Base-by-base conservation (phyloP, 352 stramenopile species). In the Blastocystis sp. region DNA sequence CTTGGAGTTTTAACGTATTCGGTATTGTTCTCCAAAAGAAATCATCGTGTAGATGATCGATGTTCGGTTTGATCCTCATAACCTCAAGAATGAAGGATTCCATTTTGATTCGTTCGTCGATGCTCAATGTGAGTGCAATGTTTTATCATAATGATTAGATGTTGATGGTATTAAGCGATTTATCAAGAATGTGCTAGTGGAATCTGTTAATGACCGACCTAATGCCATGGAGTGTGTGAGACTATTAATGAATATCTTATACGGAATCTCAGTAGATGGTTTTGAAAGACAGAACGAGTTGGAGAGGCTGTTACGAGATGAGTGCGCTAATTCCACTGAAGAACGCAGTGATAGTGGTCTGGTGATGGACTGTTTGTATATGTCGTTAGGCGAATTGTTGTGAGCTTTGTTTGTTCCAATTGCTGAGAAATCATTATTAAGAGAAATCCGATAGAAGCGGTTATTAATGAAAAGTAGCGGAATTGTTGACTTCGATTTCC, bases 1-100 rank as follows among this genome's bases (percentile, higher is more conserved):
- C 66, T 78, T n/a, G 39, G 66, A n/a, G 27, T 78, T n/a, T 27
- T 78, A 11, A 51, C 66, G 14, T 78, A 78, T 46, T 56, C 66
- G 12, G 66, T 78, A 78, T 24, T 11, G 12, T 14, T 35, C 21
- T 32, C 1, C 32, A 46, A 12, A 16, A 29, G 16, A 6, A 14
- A 1, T 78, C 1, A 78, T 9, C 9, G 0, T n/a, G 24, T 78
- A 78, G 66, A n/a, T 78, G 66, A n/a, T 78, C 14, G 66, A 51
- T 24, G 24, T 59, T 39, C 32, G 58, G 24, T 37, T 59, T 16
- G 43, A 78, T 29, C 19, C 43, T 51, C 35, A 39, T 24, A 51
- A 59, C 12, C 37, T 78, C 35, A 16, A 56, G 19, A 59, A 78
- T 27, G 21, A 37, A 29, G 66, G 49, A 46, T 56, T 59, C 16